These are phyloP conservation scores for Taphrina sp. DNA, from an alignment of 1,139 yeast genomes.

Conservation along the genomic window DNA sequence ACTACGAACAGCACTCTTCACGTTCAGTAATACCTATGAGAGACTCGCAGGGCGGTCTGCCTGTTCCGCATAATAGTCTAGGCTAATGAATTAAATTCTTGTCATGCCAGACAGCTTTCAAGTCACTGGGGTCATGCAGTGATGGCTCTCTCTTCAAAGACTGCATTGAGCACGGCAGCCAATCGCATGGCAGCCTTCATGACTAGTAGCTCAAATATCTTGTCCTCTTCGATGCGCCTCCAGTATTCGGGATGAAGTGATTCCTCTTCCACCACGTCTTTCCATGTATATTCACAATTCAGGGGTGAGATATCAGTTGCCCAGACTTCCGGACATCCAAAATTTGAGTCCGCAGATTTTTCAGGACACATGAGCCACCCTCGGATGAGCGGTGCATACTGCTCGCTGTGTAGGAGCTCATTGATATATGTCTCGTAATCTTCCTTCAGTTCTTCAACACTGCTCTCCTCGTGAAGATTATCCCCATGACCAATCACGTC, in stretches of 20 bases:
- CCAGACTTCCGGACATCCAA: slow-evolving; percentile 31
- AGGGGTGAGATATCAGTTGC: slow-evolving; percentile 6
- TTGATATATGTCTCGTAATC: slow-evolving; percentile 14
- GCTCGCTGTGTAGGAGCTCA: not conserved
- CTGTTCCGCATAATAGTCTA: no score
- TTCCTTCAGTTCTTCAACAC: slow-evolving; percentile 5
- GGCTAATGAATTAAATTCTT: no score
- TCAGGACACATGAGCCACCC: slow-evolving; percentile 17
- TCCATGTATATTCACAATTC: slow-evolving; percentile 28
- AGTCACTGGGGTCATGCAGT: no score
- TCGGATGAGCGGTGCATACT: not conserved
- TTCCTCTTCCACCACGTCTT: slow-evolving; percentile 4
- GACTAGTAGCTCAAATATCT: slow-evolving; percentile 16
- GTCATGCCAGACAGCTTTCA: no score
- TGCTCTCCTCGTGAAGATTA: not conserved
- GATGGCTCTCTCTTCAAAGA: no score
- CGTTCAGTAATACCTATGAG: no score
- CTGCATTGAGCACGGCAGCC: slow-evolving; percentile 27
- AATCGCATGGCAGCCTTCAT: slow-evolving; percentile 28
- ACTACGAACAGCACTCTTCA: no score
- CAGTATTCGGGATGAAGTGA: slow-evolving; percentile 13
- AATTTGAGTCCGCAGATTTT: slow-evolving; percentile 1
- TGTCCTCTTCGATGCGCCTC: slow-evolving; percentile 18
- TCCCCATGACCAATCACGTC: not conserved
- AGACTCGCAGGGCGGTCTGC: no score